Base-by-base conservation (phyloP, 2,329 filamentous ascomycete species). In the Pyrenochaeta sp. region DNA sequence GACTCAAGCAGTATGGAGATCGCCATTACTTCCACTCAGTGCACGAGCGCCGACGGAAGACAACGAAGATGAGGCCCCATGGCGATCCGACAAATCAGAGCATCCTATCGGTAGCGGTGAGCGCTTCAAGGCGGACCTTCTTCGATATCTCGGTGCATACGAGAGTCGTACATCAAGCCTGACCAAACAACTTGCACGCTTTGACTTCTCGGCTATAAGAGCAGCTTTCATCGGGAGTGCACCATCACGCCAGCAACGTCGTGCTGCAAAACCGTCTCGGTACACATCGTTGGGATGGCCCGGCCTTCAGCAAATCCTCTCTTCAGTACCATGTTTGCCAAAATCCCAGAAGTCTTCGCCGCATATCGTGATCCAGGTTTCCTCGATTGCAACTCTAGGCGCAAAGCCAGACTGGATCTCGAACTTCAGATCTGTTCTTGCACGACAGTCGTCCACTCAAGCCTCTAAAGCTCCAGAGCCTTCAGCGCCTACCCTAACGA, bases 1-100 rank as follows among this genome's bases (percentile, higher is more conserved):
- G 88, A 88, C 86, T 1, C 90, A 96, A 67, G 90, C 84, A 1
- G 81, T 89, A 4, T 96, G 91, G 91, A 77, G 74, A 35, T 93
- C 89, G 0, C 89, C 89, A 1, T 64, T 82, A 1, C 81, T 96
- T 1, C 85, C 88, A 1, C 69, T 81, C 3, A n/a, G n/a, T n/a
- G n/a, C n/a, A n/a, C n/a, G n/a, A n/a, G n/a, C n/a, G n/a, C n/a
- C n/a, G n/a, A n/a, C n/a, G n/a, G n/a, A n/a, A n/a, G n/a, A n/a
- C n/a, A n/a, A n/a, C n/a, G n/a, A n/a, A n/a, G n/a, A n/a, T n/a
- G n/a, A n/a, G n/a, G n/a, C n/a, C n/a, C n/a, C n/a, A n/a, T n/a
- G n/a, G n/a, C n/a, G n/a, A n/a, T n/a, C n/a, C n/a, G n/a, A n/a
- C n/a, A n/a, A n/a, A n/a, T n/a, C 26, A 28, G 8, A 31, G 4